Conservation (phyloP, 306 rosid genomes). For the Sesbania bispinosa region DNA sequence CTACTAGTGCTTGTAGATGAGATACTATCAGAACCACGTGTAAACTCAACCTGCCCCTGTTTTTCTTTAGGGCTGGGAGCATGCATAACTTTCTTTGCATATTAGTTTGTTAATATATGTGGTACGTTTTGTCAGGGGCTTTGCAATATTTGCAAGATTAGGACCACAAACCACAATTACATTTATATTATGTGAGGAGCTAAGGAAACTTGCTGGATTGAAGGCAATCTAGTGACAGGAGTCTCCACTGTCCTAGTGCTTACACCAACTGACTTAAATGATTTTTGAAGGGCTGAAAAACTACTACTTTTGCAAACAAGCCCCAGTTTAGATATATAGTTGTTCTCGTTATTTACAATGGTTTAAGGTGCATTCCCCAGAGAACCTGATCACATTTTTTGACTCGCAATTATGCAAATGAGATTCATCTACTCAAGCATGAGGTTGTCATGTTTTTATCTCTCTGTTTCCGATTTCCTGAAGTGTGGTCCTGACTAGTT, state of each 20-base stretch:
- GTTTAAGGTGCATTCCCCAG: conserved; percentile 9
- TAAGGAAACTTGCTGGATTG: conserved; percentile 75
- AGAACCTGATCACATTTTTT: conserved; percentile 18
- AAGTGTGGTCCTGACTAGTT: conserved; percentile 9
- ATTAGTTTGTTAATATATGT: neutral
- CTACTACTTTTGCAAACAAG: conserved; percentile 19
- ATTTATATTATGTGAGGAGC: conserved; percentile 77
- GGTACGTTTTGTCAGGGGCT: conserved; percentile 64
- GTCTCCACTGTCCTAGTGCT: conserved; percentile 8
- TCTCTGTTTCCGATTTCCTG: neutral
- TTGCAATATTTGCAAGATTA: conserved; percentile 78
- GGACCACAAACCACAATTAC: conserved; percentile 97
- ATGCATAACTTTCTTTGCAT: neutral
- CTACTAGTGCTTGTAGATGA: neutral
- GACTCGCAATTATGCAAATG: neutral
- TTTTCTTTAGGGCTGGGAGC: neutral
- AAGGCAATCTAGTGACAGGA: conserved; percentile 54
- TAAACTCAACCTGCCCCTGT: neutral
- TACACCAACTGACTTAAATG: conserved; percentile 8
- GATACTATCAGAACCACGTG: neutral
- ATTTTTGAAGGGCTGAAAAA: conserved; percentile 16
- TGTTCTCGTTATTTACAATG: conserved; percentile 7
- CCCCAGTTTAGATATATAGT: neutral
- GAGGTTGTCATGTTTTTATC: neutral
- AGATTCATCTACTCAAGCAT: conserved; percentile 17